Conservation (phyloP, 495 filamentous ascomycete genomes). For the Trichoderma gamsii region DNA sequence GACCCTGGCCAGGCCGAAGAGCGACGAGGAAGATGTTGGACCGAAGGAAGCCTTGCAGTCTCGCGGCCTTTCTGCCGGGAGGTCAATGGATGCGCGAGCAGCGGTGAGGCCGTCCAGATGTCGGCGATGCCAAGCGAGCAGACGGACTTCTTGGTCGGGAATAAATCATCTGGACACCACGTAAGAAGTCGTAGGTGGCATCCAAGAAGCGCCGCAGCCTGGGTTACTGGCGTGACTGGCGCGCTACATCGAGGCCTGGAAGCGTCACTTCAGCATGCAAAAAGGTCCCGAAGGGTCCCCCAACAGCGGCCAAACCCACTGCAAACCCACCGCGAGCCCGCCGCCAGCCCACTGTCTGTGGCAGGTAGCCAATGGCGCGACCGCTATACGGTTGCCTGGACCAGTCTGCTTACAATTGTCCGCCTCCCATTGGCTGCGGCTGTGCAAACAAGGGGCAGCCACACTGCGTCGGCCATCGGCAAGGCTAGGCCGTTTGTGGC, state of each 20-base stretch:
- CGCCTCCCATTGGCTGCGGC: background rate
- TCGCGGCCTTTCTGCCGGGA: too few species aligned
- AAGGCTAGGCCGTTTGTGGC: background rate
- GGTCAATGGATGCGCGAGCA: too few species aligned
- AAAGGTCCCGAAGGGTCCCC: background rate
- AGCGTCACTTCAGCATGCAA: constrained; percentile 13
- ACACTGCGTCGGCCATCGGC: constrained; percentile 13
- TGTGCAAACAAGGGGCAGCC: constrained; percentile 4
- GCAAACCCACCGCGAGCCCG: constrained; percentile 3
- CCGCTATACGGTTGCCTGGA: background rate
- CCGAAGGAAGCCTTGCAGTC: too few species aligned
- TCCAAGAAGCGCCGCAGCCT: background rate
- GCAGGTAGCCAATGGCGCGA: background rate
- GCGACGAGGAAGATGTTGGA: too few species aligned
- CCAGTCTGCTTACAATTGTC: background rate
- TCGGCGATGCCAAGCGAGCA: too few species aligned
- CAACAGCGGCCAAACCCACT: background rate
- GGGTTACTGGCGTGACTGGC: background rate
- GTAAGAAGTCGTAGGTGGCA: background rate
- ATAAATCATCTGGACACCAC: background rate
- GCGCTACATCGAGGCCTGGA: background rate
- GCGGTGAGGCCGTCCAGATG: too few species aligned
- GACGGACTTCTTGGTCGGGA: background rate
- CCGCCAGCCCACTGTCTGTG: background rate
- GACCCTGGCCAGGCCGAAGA: background rate